Percentiles rank a stretch among this genome's conserved stretches.
These are phyloP conservation scores for Leptomonas pyrrhocoris DNA, from an alignment of 208 protist species.

Conservation along the genomic window DNA sequence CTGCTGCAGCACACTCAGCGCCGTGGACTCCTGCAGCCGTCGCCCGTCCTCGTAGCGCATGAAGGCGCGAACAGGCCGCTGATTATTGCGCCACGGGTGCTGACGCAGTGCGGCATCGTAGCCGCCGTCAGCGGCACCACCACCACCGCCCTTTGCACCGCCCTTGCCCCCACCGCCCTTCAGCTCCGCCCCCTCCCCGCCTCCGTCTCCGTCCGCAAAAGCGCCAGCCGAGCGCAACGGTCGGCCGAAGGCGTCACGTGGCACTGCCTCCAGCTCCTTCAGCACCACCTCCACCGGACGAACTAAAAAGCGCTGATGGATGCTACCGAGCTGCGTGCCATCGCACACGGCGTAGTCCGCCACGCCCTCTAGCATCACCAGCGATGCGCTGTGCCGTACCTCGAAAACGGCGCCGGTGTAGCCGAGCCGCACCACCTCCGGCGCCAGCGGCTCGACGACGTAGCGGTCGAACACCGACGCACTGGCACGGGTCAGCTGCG, in stretches of 20 bases:
- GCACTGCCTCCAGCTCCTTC: conserved; percentile 34
- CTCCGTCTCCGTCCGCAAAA: conserved; percentile 5
- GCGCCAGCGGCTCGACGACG: conserved; percentile 63
- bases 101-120: conserved; percentile 46
- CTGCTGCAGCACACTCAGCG: conserved; percentile 30
- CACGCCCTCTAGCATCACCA: conserved; percentile 64
- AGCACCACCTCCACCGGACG: conserved; percentile 48
- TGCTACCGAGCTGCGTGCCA: conserved; percentile 51
- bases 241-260: conserved; percentile 27
- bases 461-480: conserved; percentile 78
- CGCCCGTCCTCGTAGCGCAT: conserved; percentile 68
- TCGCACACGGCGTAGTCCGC: conserved; percentile 79
- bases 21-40: conserved; percentile 37
- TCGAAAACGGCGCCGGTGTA: conserved; percentile 58
- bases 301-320: conserved; percentile 64
- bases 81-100: conserved; percentile 47
- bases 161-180: too few relatives aligned
- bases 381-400: conserved; percentile 57
- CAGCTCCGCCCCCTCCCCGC: too few relatives aligned
- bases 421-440: conserved; percentile 50
- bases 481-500: conserved; percentile 41
- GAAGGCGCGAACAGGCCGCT: conserved; percentile 35
- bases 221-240: conserved; percentile 13
- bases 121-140: conserved; percentile 18
- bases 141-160: background rate